phyloP scores from a whole-genome alignment of 2,329 filamentous ascomycete genomes.

The Xylariaceae sp. region DNA sequence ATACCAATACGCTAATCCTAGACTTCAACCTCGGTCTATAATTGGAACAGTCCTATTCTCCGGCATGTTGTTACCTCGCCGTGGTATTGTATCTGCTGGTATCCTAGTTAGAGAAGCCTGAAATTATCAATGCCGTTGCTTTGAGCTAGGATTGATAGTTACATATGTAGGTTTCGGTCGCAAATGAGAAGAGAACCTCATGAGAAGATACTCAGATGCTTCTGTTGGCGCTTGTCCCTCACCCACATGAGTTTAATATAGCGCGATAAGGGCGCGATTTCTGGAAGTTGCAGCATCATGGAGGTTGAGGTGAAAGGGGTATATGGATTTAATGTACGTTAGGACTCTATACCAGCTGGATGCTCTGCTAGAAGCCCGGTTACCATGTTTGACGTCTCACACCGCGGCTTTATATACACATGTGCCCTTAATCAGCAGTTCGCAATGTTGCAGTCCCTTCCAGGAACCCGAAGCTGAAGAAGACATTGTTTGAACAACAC shows the following conservation, averaged over 20 bases:
- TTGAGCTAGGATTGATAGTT: too few relatives aligned
- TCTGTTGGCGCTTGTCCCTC: too few relatives aligned
- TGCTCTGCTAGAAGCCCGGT: background rate
- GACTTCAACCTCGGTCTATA: background rate
- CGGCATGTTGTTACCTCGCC: background rate
- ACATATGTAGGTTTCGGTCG: too few relatives aligned
- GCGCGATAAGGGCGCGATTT: too few relatives aligned
- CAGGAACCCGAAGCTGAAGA: background rate
- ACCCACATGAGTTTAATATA: too few relatives aligned
- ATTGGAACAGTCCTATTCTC: background rate
- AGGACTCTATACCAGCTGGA: background rate
- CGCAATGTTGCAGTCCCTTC: background rate
- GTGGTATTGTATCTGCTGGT: background rate
- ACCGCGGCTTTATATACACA: background rate
- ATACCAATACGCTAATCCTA: background rate
- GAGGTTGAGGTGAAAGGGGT: slow-evolving; percentile 2
- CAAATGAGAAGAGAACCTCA: too few relatives aligned
- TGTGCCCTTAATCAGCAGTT: background rate
- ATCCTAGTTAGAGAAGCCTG: background rate
- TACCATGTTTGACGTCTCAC: background rate
- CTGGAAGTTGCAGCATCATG: too few relatives aligned
- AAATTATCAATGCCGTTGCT: too few relatives aligned
- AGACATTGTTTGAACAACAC: background rate
- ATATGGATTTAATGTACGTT: slow-evolving; percentile 4
- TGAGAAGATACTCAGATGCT: too few relatives aligned